A percentile compares a stretch with the other conserved stretches of the same genome.
These are phyloP conservation scores for Bryum argenteum DNA, from an alignment of 225 moss, liverwort and hornwort genomes.

Conservation along the genomic window DNA sequence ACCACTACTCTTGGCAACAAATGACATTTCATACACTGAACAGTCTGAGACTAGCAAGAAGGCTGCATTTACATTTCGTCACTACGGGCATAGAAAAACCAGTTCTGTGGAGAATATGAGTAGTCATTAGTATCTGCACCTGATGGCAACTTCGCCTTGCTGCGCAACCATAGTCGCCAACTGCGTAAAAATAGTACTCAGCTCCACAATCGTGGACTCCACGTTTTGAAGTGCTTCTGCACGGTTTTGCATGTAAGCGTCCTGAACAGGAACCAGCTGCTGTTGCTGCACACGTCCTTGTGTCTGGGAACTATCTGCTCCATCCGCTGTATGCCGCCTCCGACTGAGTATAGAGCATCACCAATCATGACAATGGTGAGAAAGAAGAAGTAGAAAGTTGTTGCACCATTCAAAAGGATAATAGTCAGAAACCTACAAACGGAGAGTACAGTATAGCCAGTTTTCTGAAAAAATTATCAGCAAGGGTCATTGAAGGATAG, in stretches of 20 bases:
- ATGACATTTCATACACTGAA: not conserved
- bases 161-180: conserved; percentile 98
- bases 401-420: conserved; percentile 7
- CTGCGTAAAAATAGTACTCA: conserved; percentile 93
- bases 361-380: conserved; percentile 11
- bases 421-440: not conserved
- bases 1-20: not conserved
- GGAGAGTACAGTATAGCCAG: too few species aligned
- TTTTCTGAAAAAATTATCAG: too few species aligned
- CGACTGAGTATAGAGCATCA: conserved; percentile 41
- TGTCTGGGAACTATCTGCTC: conserved; percentile 46
- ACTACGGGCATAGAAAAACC: not conserved
- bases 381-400: not conserved
- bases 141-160: conserved; percentile 95
- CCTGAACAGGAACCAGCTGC: conserved; percentile 79
- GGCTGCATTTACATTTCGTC: not conserved
- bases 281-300: conserved; percentile 81
- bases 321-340: conserved; percentile 63
- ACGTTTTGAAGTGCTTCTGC: conserved; percentile 98
- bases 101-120: too few species aligned
- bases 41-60: not conserved
- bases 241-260: conserved; percentile 93
- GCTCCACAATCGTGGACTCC: conserved; percentile 93
- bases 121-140: conserved; percentile 39
- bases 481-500: too few species aligned